A percentile compares a stretch with the other conserved stretches of the same genome.
phyloP scores from a whole-genome alignment of 345 rosid species.

The Trapa incisa region DNA sequence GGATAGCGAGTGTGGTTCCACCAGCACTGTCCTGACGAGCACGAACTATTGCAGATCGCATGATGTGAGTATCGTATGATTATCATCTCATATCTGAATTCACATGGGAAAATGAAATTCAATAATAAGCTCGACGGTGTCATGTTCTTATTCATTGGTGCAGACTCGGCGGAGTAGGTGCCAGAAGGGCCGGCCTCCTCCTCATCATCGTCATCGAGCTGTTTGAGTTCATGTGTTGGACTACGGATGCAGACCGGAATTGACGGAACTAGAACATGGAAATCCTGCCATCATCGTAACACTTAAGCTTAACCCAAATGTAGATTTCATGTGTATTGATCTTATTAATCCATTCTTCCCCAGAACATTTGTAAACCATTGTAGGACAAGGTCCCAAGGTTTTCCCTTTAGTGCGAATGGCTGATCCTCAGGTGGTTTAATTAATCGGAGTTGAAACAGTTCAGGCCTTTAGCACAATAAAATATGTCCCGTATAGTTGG shows the following conservation, averaged over 20 bases:
- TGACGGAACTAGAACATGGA: neutral
- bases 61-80: slow-evolving; percentile 21
- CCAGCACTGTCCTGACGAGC: slow-evolving; percentile 61
- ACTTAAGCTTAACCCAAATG: neutral
- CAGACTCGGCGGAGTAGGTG: slow-evolving; percentile 22
- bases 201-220: neutral
- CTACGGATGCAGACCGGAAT: neutral
- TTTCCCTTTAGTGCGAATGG: too few species aligned
- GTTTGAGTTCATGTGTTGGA: neutral
- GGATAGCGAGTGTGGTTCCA: slow-evolving; percentile 83
- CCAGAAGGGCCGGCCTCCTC: slow-evolving; percentile 9
- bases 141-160: slow-evolving; percentile 1
- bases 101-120: neutral
- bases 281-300: neutral
- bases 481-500: neutral
- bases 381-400: too few species aligned
- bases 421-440: too few species aligned
- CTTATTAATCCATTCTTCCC: too few species aligned
- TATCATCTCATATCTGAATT: too few species aligned
- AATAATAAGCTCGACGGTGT: neutral
- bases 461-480: neutral
- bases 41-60: slow-evolving; percentile 43
- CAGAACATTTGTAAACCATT: too few species aligned
- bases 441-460: neutral
- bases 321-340: slow-evolving; percentile 1